These are phyloP conservation scores for Camellia granthamiana DNA, from an alignment of 148 eudicot species.

Conservation along the genomic window DNA sequence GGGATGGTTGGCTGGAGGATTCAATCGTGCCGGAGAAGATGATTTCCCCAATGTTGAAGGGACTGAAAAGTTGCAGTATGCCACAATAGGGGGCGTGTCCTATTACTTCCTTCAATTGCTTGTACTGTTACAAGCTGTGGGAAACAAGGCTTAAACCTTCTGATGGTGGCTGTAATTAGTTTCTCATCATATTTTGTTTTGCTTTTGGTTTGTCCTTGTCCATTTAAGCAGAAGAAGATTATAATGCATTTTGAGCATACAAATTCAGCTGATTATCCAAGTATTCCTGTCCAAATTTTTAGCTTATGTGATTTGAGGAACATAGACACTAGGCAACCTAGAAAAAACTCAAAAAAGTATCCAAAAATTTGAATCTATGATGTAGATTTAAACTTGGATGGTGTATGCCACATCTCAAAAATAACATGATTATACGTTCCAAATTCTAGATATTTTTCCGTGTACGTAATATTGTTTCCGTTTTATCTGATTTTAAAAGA, in stretches of 20 bases:
- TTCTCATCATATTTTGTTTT: not conserved
- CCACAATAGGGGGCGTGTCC: constrained; percentile 71
- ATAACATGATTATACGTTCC: too few species aligned
- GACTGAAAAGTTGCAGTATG: constrained; percentile 79
- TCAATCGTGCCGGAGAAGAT: constrained; percentile 49
- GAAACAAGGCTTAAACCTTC: constrained; percentile 21
- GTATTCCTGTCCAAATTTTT: not conserved
- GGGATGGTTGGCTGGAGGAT: constrained; percentile 93
- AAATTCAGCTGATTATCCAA: not conserved
- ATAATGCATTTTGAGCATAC: not conserved
- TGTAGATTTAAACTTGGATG: too few species aligned
- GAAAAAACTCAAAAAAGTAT: too few species aligned
- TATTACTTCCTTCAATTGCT: constrained; percentile 74
- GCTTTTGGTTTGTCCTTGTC: not conserved
- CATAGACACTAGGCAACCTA: too few species aligned
- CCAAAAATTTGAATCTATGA: too few species aligned
- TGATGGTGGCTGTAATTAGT: not conserved
- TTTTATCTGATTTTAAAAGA: too few species aligned
- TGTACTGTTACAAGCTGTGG: constrained; percentile 49
- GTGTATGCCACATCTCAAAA: too few species aligned
- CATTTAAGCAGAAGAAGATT: not conserved
- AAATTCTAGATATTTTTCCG: too few species aligned
- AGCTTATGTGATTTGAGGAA: not conserved
- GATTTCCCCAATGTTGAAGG: constrained; percentile 73
- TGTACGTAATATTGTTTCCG: too few species aligned